phyloP scores from a whole-genome alignment of 352 stramenopile species.

The Thalassiosira exigua region DNA sequence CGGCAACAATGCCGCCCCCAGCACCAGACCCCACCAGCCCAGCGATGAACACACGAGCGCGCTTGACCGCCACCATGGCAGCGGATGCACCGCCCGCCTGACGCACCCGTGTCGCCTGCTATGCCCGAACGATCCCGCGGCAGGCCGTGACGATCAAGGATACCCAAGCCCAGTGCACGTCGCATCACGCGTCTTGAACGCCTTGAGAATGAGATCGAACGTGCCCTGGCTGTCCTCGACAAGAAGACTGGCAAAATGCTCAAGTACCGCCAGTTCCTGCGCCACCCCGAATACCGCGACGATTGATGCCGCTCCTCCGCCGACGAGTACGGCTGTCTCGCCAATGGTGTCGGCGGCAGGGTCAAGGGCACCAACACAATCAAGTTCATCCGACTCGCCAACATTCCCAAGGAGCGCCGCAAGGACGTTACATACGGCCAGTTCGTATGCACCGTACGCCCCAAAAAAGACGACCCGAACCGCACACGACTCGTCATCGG shows the following conservation, averaged over 20 bases:
- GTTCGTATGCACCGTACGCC: constrained; percentile 5
- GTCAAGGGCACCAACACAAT: constrained; percentile 58
- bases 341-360: constrained; percentile 22
- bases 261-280: constrained; percentile 37
- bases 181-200: background rate
- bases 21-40: background rate
- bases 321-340: constrained; percentile 52
- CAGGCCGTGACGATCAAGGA: no score
- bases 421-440: constrained; percentile 35
- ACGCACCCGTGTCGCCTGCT: background rate
- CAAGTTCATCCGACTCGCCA: constrained; percentile 33
- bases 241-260: constrained; percentile 32
- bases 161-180: background rate
- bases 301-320: constrained; percentile 35
- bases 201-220: constrained; percentile 19
- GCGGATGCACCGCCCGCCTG: background rate
- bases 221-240: constrained; percentile 43
- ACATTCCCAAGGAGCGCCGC: constrained; percentile 19
- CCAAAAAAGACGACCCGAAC: constrained; percentile 13
- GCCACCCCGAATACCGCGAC: constrained; percentile 15
- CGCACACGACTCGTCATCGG: constrained; percentile 1
- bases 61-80: background rate
- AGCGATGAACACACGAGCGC: background rate
- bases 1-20: background rate
- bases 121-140: background rate